Evolutionary conservation across 805 yeast species (phyloP), one percentile per base, ranked within the genome.

Genomic region (Kluyveromyces starmeri): DNA sequence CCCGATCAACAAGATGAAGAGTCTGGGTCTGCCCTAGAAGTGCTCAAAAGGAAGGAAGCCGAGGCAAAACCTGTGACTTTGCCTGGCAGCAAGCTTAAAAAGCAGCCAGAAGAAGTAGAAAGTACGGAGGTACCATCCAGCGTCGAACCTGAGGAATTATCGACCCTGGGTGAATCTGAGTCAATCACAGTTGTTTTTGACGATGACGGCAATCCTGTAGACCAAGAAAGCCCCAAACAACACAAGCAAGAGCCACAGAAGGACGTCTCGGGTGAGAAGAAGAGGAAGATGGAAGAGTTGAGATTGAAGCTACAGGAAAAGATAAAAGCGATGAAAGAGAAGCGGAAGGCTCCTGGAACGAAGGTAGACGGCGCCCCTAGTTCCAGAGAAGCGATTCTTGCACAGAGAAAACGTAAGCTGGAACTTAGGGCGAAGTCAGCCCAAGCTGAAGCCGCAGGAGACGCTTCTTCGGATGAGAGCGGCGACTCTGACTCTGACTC

Each of bases 261-360:
- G 26, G 47, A 40, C 28, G 26, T n/a, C n/a, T 23, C 26, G 5
- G 11, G 14, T 10, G 11, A 23, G 26, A 41, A 26, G 75, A 71
- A 56, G 74, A 75, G 46, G 59, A 71, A 51, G 55, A 53, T 85
- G 32, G 71, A 71, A 4, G 80, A 74, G 45, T 68, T 92, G 40
- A 75, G 88, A 50, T 80, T 78, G n/a, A 81, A 81, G 55, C 70
- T 92, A 28, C 78, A 89, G 19, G 71, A 70, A 12, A 83, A 77
- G 55, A 88, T 92, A 43, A 71, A 65, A 37, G 62, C 61, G 7
- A 50, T 92, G 62, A 75, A 78, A 45, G 86, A 78, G 36, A 81
- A 74, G 59, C 76, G 99, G 55, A 88, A 81, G 50, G 98, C 97
- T 1, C 92, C 94, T 1, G 97, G 97, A 2, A 64, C 88, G 1